Evolutionary conservation across 768 basidiomycete species (phyloP).

Genomic region (Clathrus columnatus): DNA sequence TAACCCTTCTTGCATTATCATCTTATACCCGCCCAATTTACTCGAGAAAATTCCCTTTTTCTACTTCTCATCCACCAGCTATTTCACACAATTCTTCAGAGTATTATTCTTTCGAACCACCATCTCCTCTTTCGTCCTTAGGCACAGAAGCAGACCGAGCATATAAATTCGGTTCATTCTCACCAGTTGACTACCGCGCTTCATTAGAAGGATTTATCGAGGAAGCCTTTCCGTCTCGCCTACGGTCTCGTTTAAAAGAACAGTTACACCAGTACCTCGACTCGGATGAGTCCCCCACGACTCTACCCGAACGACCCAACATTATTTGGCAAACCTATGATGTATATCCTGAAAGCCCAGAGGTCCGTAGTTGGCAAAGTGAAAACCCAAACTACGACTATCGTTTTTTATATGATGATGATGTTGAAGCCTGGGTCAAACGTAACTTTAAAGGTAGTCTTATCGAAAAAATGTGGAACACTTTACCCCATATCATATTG

Average conservation of each 20-base stretch:
- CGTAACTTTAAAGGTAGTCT: not conserved
- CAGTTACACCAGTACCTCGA: not conserved
- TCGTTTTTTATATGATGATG: slow-evolving; percentile 9
- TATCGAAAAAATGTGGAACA: slow-evolving; percentile 4
- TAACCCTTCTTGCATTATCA: not conserved
- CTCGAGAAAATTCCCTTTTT: not conserved
- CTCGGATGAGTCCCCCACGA: not conserved
- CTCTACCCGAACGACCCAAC: not conserved
- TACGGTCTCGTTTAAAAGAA: slow-evolving; percentile 24
- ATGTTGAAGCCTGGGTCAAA: slow-evolving; percentile 3
- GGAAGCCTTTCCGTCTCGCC: slow-evolving; percentile 23
- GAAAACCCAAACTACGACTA: slow-evolving; percentile 1
- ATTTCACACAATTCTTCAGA: not conserved
- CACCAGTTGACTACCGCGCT: not conserved
- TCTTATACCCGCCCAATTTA: not conserved
- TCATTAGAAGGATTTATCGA: slow-evolving; percentile 1
- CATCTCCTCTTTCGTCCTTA: not conserved
- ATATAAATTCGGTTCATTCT: slow-evolving; percentile 8
- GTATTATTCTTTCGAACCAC: not conserved
- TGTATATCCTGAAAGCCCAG: not conserved
- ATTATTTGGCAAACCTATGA: slow-evolving; percentile 10
- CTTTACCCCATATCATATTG: slow-evolving; percentile 1
- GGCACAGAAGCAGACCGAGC: slow-evolving; percentile 3
- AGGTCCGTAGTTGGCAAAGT: not conserved
- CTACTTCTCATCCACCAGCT: not conserved